These are phyloP conservation scores for Candida peoriensis DNA, from an alignment of 805 yeast genomes.

Conservation along the genomic window DNA sequence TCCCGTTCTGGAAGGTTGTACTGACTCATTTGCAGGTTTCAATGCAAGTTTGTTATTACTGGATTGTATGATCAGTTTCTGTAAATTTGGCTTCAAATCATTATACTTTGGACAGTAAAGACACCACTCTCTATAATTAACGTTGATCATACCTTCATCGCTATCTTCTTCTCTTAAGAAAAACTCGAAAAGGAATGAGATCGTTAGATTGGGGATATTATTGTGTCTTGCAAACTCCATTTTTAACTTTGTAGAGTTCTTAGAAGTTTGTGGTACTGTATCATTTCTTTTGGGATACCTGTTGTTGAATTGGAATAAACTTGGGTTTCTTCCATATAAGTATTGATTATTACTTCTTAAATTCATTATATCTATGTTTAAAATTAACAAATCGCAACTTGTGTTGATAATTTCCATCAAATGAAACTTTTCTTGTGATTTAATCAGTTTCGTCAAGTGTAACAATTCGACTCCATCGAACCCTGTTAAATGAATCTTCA, in stretches of 20 bases:
- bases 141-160: slow-evolving; percentile 23
- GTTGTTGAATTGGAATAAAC: slow-evolving; percentile 12
- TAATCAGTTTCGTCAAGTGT: slow-evolving; percentile 62
- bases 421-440: slow-evolving; percentile 50
- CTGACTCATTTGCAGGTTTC: slow-evolving; percentile 1
- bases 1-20: neutral
- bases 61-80: slow-evolving; percentile 5
- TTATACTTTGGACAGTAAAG: slow-evolving; percentile 41
- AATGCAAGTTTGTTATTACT: slow-evolving; percentile 1
- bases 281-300: slow-evolving; percentile 8
- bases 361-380: slow-evolving; percentile 28
- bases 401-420: slow-evolving; percentile 52
- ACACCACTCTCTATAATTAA: slow-evolving; percentile 49
- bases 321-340: slow-evolving; percentile 27
- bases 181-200: slow-evolving; percentile 50
- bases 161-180: slow-evolving; percentile 29
- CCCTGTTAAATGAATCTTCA: slow-evolving; percentile 53
- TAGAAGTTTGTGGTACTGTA: no score
- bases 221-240: slow-evolving; percentile 54
- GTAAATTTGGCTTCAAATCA: slow-evolving; percentile 23
- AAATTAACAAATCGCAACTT: slow-evolving; percentile 42
- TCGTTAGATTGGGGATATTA: slow-evolving; percentile 53
- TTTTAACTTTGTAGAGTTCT: slow-evolving; percentile 45
- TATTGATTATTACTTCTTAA: slow-evolving; percentile 2
- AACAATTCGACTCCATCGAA: slow-evolving; percentile 72